phyloP scores from a whole-genome alignment of 2,329 filamentous ascomycete genomes.

The Alternaria sp. region DNA sequence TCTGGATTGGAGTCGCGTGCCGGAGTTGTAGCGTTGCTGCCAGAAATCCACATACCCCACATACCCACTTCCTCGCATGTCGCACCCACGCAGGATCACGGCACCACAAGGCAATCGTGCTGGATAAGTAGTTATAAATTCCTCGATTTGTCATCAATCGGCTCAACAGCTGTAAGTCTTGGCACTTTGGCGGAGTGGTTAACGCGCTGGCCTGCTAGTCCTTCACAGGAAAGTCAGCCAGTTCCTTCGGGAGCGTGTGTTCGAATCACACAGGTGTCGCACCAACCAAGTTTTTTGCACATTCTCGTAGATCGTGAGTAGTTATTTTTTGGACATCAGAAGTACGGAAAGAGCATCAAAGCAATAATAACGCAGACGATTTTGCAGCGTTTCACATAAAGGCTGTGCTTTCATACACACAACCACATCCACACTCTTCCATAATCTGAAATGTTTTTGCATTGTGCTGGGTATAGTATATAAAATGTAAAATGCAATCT shows the following conservation, averaged over 20 bases:
- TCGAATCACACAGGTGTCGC: constrained; percentile 42
- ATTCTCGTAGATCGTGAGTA: too few species aligned
- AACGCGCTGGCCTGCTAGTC: constrained; percentile 40
- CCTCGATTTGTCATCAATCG: neutral
- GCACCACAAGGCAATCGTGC: neutral
- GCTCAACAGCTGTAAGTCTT: neutral
- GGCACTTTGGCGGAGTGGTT: constrained; percentile 31
- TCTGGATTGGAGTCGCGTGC: neutral
- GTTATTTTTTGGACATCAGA: neutral
- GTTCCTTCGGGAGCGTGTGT: constrained; percentile 42
- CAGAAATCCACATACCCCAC: neutral
- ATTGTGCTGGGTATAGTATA: neutral
- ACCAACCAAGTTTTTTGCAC: constrained; percentile 17
- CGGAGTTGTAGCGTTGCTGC: neutral
- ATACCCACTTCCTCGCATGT: neutral
- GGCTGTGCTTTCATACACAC: too few species aligned
- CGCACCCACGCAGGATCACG: rapidly evolving
- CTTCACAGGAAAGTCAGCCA: constrained; percentile 29
- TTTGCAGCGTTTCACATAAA: neutral
- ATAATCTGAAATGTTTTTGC: neutral
- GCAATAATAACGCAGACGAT: neutral
- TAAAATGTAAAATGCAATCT: neutral
- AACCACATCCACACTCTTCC: neutral
- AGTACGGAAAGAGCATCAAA: neutral
- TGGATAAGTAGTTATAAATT: rapidly evolving